Percentiles rank a stretch among this genome's conserved stretches.
Evolutionary conservation across 768 basidiomycete species (phyloP).

Genomic region (Lactifluus echinatus): DNA sequence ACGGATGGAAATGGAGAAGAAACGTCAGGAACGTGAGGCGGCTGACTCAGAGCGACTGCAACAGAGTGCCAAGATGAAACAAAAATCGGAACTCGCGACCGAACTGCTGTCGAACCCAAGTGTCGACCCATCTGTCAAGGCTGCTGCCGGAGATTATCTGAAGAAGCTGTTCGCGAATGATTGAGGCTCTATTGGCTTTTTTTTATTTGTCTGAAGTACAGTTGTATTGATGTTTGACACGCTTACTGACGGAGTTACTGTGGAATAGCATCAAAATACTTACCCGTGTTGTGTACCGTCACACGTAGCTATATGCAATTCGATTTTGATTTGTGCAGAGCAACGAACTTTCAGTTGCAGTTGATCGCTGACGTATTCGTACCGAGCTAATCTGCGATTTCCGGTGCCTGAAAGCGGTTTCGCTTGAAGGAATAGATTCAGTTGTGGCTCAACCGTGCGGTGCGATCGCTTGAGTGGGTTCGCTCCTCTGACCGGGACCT

Average conservation of each 20-base stretch:
- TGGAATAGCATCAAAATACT: constrained; percentile 6
- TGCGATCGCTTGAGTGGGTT: constrained; percentile 8
- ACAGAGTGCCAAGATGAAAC: constrained; percentile 43
- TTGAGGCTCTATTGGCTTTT: constrained; percentile 20
- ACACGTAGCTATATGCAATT: not conserved
- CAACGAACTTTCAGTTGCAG: not conserved
- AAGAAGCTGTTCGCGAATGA: constrained; percentile 52
- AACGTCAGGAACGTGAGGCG: constrained; percentile 47
- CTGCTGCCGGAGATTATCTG: constrained; percentile 62
- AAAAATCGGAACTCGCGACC: constrained; percentile 60
- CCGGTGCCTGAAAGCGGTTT: constrained; percentile 4
- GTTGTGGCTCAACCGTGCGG: not conserved
- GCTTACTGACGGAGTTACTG: constrained; percentile 7
- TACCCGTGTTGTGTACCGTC: not conserved
- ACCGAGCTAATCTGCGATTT: not conserved
- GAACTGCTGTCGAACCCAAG: constrained; percentile 52
- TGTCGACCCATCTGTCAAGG: constrained; percentile 52
- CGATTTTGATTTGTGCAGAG: not conserved
- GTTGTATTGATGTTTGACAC: not conserved
- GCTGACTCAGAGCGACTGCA: constrained; percentile 47
- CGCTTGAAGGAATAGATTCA: not conserved
- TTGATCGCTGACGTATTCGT: not conserved
- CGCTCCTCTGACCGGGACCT: constrained; percentile 9
- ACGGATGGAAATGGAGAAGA: constrained; percentile 45
- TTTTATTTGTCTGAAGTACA: not conserved